Conservation (phyloP, 139 green algal species). For the Asterochloris sp. region DNA sequence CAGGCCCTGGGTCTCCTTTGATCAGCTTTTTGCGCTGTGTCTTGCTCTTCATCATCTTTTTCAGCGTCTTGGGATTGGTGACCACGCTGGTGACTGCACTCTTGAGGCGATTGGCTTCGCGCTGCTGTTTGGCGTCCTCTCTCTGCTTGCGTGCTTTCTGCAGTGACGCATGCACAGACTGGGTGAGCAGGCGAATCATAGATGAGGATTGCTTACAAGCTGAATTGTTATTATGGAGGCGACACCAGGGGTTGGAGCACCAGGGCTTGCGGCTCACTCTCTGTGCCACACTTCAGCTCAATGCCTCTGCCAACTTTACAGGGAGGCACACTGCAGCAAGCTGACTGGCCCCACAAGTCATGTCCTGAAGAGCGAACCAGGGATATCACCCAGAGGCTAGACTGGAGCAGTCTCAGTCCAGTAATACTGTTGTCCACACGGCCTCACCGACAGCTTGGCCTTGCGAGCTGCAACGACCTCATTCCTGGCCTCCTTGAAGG, state of each 20-base stretch:
- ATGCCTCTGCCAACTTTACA: not conserved
- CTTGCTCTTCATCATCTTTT: constrained; percentile 66
- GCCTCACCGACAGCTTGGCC: constrained; percentile 23
- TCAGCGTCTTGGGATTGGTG: constrained; percentile 39
- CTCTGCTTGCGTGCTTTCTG: constrained; percentile 26
- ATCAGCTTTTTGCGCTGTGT: constrained; percentile 49
- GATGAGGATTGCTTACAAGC: too few relatives aligned
- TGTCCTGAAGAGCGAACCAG: not conserved
- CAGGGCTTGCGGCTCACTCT: not conserved
- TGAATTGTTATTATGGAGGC: too few relatives aligned
- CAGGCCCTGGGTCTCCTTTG: constrained; percentile 22
- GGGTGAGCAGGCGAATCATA: not conserved
- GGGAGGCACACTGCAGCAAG: not conserved
- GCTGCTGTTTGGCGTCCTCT: constrained; percentile 38
- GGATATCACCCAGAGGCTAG: not conserved
- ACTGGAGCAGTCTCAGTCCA: not conserved
- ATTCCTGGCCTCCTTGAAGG: constrained; percentile 33
- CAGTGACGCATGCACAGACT: not conserved
- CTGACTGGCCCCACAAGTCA: not conserved
- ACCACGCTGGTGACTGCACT: constrained; percentile 28
- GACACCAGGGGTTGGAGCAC: not conserved
- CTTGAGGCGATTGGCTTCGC: constrained; percentile 48
- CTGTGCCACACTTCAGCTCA: not conserved
- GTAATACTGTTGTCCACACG: not conserved
- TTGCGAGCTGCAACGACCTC: constrained; percentile 32